Base-by-base conservation (phyloP, 352 stramenopile genomes). In the Phytophthora foliorum region DNA sequence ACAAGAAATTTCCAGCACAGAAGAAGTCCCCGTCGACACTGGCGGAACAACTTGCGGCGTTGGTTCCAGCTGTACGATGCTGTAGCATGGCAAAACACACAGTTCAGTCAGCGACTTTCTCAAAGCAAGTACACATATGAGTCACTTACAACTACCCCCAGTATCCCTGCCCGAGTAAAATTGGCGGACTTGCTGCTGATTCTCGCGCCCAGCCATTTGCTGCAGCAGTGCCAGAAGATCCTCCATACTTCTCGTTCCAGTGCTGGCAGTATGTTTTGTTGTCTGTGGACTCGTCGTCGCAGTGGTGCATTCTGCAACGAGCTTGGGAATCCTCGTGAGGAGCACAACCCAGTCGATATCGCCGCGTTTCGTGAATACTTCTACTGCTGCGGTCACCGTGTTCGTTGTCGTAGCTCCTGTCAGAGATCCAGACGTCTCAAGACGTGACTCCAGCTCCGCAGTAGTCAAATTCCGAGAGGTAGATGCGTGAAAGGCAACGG, bases 1-100 rank as follows among this genome's bases (percentile, higher is more conserved):
- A 91, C 57, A 13, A 89, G 56, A 36, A 84, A 89, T 57, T 90
- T 90, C 84, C 84, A 92, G 51, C 81, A 89, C 2, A 89, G 63
- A 54, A 91, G 36, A 41, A 92, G 81, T 14, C 79, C 77, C 22
- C 81, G 81, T 3, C 82, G 77, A 61, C 82, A 90, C 42, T 90
- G 73, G 10, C 84, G 81, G 39, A 90, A 89, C 4, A 91, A 56
- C 21, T 77, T 78, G 8, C 69, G 71, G 14, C 67, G 66, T 29
- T 73, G 67, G 16, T 52, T 71, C 63, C 65, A 70, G 6, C 49
- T 50, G 3, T 58, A 21, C 1, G 59, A 50, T 19, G 48, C 69
- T 73, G 14, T 17, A 65, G 4, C 17, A 49, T 24, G 10, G 36
- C 4, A 54, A 38, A 32, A 44, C 44, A 24, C 44, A 61, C 41